phyloP scores from a whole-genome alignment of 1,284 basidiomycete genomes.

The Sanguinoderma infundibulare region DNA sequence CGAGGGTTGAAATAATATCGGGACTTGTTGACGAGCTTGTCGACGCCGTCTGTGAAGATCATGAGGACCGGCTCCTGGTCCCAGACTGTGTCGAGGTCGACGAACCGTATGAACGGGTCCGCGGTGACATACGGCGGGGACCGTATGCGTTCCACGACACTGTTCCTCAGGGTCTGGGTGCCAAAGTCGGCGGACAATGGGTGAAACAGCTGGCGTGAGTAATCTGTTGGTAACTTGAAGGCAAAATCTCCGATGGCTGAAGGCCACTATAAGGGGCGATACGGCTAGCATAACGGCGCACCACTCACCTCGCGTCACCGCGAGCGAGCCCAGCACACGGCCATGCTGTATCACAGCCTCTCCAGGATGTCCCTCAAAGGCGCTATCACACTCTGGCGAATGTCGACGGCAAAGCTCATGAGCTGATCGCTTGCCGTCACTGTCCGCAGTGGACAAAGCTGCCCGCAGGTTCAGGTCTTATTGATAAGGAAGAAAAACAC shows the following conservation, averaged over 20 bases:
- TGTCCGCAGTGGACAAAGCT: constrained; percentile 6
- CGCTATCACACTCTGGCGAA: neutral
- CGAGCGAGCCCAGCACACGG: constrained; percentile 5
- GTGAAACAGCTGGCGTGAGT: constrained; percentile 12
- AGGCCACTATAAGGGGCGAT: neutral
- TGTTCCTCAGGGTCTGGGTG: neutral
- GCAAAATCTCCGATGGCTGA: constrained; percentile 15
- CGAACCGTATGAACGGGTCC: constrained; percentile 10
- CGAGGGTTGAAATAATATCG: constrained; percentile 2
- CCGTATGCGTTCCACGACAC: neutral
- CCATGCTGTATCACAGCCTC: constrained; percentile 3
- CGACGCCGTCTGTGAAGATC: constrained; percentile 17
- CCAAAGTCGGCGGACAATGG: neutral
- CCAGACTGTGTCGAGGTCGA: constrained; percentile 13
- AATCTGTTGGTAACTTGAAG: constrained; percentile 3
- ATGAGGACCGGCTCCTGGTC: constrained; percentile 7
- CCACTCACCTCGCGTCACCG: constrained; percentile 7
- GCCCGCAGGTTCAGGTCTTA: neutral
- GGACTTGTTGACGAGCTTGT: constrained; percentile 11
- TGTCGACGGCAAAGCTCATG: constrained; percentile 6
- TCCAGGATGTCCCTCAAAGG: neutral
- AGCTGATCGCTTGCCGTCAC: constrained; percentile 7
- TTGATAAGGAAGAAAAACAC: neutral
- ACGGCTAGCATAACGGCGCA: neutral
- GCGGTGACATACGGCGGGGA: constrained; percentile 16